phyloP scores from a whole-genome alignment of 139 green algal genomes.

The Volvox reticuliferus region DNA sequence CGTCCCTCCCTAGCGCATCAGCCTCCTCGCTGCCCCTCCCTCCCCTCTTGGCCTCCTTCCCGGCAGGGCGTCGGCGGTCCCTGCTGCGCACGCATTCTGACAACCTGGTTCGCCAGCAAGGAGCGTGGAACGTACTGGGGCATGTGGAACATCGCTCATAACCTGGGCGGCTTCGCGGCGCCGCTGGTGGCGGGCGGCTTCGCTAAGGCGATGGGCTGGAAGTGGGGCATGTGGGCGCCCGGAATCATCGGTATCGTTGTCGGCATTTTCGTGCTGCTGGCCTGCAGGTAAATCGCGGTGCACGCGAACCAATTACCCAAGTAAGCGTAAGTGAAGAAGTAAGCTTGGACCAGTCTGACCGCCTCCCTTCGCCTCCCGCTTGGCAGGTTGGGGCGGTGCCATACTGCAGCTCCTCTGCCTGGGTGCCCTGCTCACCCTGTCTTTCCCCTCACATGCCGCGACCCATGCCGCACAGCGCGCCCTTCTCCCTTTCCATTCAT shows the following conservation, averaged over 20 bases:
- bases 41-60: not conserved
- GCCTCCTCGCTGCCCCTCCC: not conserved
- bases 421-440: too few species aligned
- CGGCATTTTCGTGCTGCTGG: constrained; percentile 82
- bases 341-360: too few species aligned
- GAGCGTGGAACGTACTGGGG: constrained; percentile 92
- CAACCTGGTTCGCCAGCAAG: constrained; percentile 92
- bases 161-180: constrained; percentile 94
- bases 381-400: too few species aligned
- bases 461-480: too few species aligned
- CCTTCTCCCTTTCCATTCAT: too few species aligned
- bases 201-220: constrained; percentile 84
- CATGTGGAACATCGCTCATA: constrained; percentile 97
- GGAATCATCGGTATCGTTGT: constrained; percentile 89
- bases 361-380: too few species aligned
- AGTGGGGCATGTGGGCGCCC: constrained; percentile 90
- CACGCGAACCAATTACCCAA: too few species aligned
- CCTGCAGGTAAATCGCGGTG: constrained; percentile 42
- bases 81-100: constrained; percentile 96
- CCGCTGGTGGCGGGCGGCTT: constrained; percentile 93
- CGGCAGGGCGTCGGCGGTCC: constrained; percentile 93
- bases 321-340: too few species aligned
- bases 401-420: too few species aligned
- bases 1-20: too few species aligned
- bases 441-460: too few species aligned